Base-by-base conservation (phyloP, 2,329 filamentous ascomycete genomes). In the Colletotrichum salicis region DNA sequence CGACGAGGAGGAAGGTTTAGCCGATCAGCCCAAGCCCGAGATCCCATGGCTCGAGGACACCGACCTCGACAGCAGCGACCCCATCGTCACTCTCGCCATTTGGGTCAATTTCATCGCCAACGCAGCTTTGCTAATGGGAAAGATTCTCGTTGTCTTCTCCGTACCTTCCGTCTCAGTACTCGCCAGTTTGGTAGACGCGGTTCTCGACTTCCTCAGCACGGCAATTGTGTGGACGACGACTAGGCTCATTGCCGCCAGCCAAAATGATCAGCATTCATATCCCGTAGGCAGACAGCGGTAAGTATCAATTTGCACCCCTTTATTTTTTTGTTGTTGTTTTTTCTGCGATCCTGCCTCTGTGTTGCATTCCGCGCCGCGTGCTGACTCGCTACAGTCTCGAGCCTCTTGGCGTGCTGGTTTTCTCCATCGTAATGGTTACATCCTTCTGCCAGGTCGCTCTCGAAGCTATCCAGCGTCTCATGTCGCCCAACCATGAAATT, bases 101-200 rank as follows among this genome's bases (percentile, higher is more conserved):
- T 96, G 95, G 80, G 84, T 97, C 80, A 97, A 97, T 79, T 88
- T 97, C 60, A 82, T 88, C 27, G 95, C 94, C 70, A 97, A 97
- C 79, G 85, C 90, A 2, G 84, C 94, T 55, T 86, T 97, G 2
- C 87, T 97, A 3, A 87, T 88, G 7, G 90, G 94, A 72, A 97
- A 97, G 80, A 89, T 95, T 62, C 87, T 89, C 51, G 94, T 96
- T 63, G 91, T 95, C 52, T 79, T 94, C 41, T 89, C 94, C 63
- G 94, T 95, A 0, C 93, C 91, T 24, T 96, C 93, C 57, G 91
- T 96, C 79, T 95, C 93, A 5, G 93, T 96, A 13, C 86, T 96
- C 51, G 94, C 94, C 24, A 93, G 90, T 77, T 85, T 96, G 76
- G 93, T 96, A 58, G 94, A 96, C 76, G 93, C 93, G 1, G 89